Evolutionary conservation across 345 rosid genomes (phyloP), one percentile per base, ranked within the genome.

Genomic region (Toxicodendron radicans): DNA sequence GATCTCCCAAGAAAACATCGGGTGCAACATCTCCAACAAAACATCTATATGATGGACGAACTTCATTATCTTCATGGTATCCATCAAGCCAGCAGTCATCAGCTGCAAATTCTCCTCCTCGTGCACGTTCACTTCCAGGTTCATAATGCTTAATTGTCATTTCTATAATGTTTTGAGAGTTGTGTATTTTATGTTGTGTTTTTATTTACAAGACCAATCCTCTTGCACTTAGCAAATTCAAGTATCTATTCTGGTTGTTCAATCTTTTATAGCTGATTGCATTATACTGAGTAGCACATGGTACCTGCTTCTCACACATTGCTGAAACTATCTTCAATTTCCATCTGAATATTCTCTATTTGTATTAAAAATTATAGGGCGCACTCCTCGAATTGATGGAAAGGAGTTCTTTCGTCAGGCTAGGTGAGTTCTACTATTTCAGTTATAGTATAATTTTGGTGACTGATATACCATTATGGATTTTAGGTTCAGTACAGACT

Each of bases 331-430:
- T 21, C 58, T 78, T 21, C 12, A 20, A 38, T 65, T 66, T 58
- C 56, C 48, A 41, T 73, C 66, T 74, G 38, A 62, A 70, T n/a
- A 33, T 30, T 43, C 20, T 4, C 32, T 24, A 3, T 73, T 77
- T 68, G 51, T 30, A 10, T 20, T 33, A 64, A 32, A 63, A 73
- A 70, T 38, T 67, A 24, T 74, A 88, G 98, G 76, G 53, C 90
- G 84, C 21, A 78, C 85, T 71, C 86, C 91, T 16, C 89, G 94
- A 66, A 84, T 92, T 75, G 99, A 92, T 86, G 99, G 99, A 61
- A 92, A 95, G 82, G 98, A 95, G 87, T 91, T 95, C 88, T 92
- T 95, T 82, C 89, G 97, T 79, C 99, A 91, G 73, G 99, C 97
- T 64, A 92, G 99, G 97, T 87, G 79, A 73, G 76, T 46, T 66